Conservation (phyloP, 2,329 filamentous ascomycete genomes). For the Thelonectria olida region DNA sequence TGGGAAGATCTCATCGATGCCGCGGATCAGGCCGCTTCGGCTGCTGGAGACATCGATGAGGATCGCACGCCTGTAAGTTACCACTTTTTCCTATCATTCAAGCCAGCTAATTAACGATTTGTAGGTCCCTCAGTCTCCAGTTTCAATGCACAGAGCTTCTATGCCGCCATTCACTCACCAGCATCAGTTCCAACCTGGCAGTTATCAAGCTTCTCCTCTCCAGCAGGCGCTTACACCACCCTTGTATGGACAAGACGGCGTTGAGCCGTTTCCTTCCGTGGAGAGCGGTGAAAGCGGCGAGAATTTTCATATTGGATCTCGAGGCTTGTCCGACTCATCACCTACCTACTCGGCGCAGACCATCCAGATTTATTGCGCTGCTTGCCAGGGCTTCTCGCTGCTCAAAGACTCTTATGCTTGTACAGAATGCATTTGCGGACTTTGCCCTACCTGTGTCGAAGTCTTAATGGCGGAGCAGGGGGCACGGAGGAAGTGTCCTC, state of each 20-base stretch:
- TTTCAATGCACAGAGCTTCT: slow-evolving; percentile 70
- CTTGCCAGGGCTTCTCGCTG: slow-evolving; percentile 79
- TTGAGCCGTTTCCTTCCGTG: slow-evolving; percentile 89
- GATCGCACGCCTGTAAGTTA: slow-evolving; percentile 81
- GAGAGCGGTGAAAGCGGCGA: slow-evolving; percentile 80
- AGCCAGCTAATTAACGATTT: slow-evolving; percentile 33
- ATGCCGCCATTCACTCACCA: slow-evolving; percentile 67
- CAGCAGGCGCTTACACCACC: slow-evolving; percentile 92
- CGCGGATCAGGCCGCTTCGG: slow-evolving; percentile 76
- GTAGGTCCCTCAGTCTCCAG: slow-evolving; percentile 71
- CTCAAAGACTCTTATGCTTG: slow-evolving; percentile 91
- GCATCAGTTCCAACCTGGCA: slow-evolving; percentile 68
- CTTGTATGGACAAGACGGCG: slow-evolving; percentile 69
- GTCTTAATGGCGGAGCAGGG: slow-evolving; percentile 80
- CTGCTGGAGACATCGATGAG: slow-evolving; percentile 89
- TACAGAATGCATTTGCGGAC: slow-evolving; percentile 93
- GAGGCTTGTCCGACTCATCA: slow-evolving; percentile 75
- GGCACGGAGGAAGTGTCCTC: slow-evolving; percentile 79
- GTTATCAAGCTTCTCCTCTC: slow-evolving; percentile 88
- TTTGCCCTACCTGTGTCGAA: slow-evolving; percentile 89
- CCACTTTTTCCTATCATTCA: background rate
- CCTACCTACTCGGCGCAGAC: slow-evolving; percentile 76
- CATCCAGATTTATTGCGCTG: slow-evolving; percentile 92
- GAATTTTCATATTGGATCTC: slow-evolving; percentile 75
- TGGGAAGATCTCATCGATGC: slow-evolving; percentile 98